Conservation (phyloP, 148 eudicot genomes). For the Heliamphora exappendiculata region DNA sequence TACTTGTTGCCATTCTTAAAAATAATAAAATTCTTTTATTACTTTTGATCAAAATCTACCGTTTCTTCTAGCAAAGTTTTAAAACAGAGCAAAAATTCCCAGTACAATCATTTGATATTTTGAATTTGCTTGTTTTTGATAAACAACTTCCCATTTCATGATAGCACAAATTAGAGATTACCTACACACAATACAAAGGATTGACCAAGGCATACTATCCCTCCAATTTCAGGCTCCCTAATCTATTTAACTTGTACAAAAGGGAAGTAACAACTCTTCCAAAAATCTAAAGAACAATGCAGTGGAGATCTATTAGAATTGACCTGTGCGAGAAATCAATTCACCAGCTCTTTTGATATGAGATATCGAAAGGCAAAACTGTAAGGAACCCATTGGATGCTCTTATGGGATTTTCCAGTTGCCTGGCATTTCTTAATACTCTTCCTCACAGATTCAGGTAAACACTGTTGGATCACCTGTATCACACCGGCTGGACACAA, state of each 20-base stretch:
- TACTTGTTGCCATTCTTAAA: too few species aligned
- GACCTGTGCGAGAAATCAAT: conserved; percentile 18
- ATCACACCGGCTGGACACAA: conserved; percentile 47
- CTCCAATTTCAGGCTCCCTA: conserved; percentile 3
- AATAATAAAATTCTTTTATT: too few species aligned
- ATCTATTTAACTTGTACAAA: conserved; percentile 3
- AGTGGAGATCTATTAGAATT: background rate
- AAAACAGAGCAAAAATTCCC: too few species aligned
- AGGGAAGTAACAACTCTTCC: background rate
- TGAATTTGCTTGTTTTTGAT: too few species aligned
- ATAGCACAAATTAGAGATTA: conserved; percentile 4
- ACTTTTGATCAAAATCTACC: too few species aligned
- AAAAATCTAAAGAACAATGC: too few species aligned
- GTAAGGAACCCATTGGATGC: conserved; percentile 74
- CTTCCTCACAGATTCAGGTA: conserved; percentile 67
- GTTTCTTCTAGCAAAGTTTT: too few species aligned
- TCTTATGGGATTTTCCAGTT: conserved; percentile 50
- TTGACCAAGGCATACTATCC: background rate
- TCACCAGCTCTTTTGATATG: conserved; percentile 63
- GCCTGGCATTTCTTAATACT: conserved; percentile 61
- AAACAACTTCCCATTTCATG: conserved; percentile 1
- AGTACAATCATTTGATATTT: too few species aligned
- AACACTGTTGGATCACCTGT: conserved; percentile 69
- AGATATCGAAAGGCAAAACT: conserved; percentile 78
- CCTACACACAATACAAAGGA: background rate